A percentile compares a stretch with the other conserved stretches of the same genome.
These are phyloP conservation scores for Populus alba DNA, from an alignment of 345 rosid species.

Conservation along the genomic window DNA sequence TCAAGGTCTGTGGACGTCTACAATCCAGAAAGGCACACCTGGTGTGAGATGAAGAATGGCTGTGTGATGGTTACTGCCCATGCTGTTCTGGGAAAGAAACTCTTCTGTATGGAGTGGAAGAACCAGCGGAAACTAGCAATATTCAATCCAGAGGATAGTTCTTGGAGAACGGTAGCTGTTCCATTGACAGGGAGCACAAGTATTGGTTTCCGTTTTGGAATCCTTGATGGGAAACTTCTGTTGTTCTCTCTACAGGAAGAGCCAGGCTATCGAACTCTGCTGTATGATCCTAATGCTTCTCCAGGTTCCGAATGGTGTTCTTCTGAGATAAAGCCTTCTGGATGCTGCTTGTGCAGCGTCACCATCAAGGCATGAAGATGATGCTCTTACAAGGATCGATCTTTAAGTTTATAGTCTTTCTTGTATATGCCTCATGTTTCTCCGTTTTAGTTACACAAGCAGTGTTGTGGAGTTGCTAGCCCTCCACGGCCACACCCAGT, in stretches of 20 bases:
- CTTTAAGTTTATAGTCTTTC: too few species aligned
- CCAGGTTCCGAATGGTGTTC: slow-evolving; percentile 73
- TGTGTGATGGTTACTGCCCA: slow-evolving; percentile 94
- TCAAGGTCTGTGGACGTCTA: slow-evolving; percentile 73
- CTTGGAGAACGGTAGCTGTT: slow-evolving; percentile 75
- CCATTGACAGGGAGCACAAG: slow-evolving; percentile 72
- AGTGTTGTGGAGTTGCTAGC: too few species aligned
- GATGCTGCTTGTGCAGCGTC: slow-evolving; percentile 64
- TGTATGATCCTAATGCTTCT: slow-evolving; percentile 74
- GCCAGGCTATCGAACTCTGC: slow-evolving; percentile 48
- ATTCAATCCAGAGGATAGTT: slow-evolving; percentile 53
- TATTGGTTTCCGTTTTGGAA: slow-evolving; percentile 70
- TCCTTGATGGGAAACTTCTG: slow-evolving; percentile 66
- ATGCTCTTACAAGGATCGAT: too few species aligned
- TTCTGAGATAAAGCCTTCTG: slow-evolving; percentile 64
- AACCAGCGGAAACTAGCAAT: slow-evolving; percentile 75
- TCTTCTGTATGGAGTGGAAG: slow-evolving; percentile 90
- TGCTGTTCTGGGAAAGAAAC: slow-evolving; percentile 68
- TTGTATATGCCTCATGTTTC: too few species aligned
- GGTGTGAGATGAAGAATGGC: slow-evolving; percentile 85
- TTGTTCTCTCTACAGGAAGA: slow-evolving; percentile 57
- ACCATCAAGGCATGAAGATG: slow-evolving; percentile 60
- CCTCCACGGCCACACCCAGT: too few species aligned
- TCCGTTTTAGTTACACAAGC: too few species aligned
- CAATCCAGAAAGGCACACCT: slow-evolving; percentile 54